Percentiles rank a stretch among this genome's conserved stretches.
Conservation (phyloP, 202 grass and related monocot species). For the Schoenoplectus triqueter region DNA sequence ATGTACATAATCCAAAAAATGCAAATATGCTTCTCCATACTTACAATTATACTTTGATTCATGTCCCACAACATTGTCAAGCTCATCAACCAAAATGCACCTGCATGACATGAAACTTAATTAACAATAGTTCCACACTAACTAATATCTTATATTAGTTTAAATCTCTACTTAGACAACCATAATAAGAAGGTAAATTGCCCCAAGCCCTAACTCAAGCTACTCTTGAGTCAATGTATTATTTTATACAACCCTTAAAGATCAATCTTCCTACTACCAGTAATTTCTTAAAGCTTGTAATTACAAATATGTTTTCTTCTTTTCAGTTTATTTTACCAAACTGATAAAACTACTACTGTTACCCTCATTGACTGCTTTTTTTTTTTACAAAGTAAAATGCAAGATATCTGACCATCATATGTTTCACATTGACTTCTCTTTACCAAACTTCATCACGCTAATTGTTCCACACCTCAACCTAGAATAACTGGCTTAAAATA, state of each 20-base stretch:
- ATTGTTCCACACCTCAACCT: neutral
- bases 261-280: neutral
- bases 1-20: slow-evolving; percentile 20
- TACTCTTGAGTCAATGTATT: slow-evolving; percentile 2
- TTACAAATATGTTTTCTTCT: neutral
- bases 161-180: neutral
- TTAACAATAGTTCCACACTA: neutral
- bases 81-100: slow-evolving; percentile 97
- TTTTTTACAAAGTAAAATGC: slow-evolving; percentile 8
- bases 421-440: neutral
- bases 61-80: slow-evolving; percentile 89
- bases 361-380: neutral
- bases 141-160: slow-evolving; percentile 13
- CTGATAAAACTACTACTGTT: neutral
- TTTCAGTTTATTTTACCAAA: neutral
- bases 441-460: slow-evolving; percentile 14
- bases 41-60: slow-evolving; percentile 97
- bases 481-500: neutral
- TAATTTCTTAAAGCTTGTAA: neutral
- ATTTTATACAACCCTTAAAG: neutral
- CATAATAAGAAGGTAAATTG: slow-evolving; percentile 13
- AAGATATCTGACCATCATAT: slow-evolving; percentile 3
- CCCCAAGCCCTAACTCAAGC: neutral
- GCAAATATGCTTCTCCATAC: slow-evolving; percentile 41
- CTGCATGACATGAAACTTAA: slow-evolving; percentile 47